phyloP scores from a whole-genome alignment of 495 filamentous ascomycete genomes.

The Aspergillus homomorphus region DNA sequence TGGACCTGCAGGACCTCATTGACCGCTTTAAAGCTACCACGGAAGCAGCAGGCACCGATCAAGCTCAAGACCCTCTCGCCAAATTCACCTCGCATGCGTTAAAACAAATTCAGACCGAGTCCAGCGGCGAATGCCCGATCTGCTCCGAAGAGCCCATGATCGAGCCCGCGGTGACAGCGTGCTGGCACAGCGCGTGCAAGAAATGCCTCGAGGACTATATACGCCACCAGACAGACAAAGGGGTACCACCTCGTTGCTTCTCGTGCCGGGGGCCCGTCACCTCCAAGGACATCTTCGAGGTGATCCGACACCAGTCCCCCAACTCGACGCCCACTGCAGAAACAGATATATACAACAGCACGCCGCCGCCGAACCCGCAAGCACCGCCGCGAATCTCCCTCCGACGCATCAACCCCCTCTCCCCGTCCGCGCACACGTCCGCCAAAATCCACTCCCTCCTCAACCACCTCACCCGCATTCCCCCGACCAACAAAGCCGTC shows the following conservation, averaged over 20 bases:
- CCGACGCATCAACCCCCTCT: constrained; percentile 71
- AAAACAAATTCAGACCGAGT: constrained; percentile 84
- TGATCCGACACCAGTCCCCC: constrained; percentile 57
- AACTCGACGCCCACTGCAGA: constrained; percentile 24
- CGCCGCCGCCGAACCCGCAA: constrained; percentile 30
- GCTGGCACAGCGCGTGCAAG: constrained; percentile 96
- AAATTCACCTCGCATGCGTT: constrained; percentile 84
- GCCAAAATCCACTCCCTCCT: constrained; percentile 84
- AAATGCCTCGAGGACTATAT: constrained; percentile 85
- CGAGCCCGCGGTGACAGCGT: constrained; percentile 88
- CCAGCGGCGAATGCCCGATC: constrained; percentile 86
- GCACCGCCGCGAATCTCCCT: constrained; percentile 67
- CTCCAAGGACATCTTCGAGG: constrained; percentile 82
- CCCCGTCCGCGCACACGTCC: constrained; percentile 57
- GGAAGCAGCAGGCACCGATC: constrained; percentile 51
- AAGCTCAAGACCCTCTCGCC: constrained; percentile 27
- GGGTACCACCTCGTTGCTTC: constrained; percentile 75
- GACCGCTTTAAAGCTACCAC: constrained; percentile 72
- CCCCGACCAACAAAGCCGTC: constrained; percentile 77
- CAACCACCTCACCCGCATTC: constrained; percentile 64
- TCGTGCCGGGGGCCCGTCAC: constrained; percentile 83
- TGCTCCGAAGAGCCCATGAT: constrained; percentile 94
- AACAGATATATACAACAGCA: constrained; percentile 32
- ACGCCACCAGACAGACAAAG: constrained; percentile 74
- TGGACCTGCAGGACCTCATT: constrained; percentile 87